These are phyloP conservation scores for Castanea mollissima DNA, from an alignment of 306 rosid species.

Conservation along the genomic window DNA sequence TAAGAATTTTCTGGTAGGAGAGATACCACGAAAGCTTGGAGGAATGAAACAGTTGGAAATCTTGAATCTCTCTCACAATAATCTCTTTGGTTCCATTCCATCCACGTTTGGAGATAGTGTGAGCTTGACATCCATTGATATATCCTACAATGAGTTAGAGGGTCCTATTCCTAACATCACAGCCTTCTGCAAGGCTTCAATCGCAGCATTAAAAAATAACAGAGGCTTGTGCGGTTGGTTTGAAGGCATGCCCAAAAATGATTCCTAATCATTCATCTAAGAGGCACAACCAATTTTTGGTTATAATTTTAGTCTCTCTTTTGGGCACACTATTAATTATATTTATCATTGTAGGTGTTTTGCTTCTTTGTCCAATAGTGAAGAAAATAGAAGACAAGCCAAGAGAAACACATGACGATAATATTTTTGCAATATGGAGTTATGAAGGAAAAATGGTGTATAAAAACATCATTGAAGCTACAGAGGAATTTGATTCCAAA, in stretches of 20 bases:
- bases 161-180: neutral
- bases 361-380: neutral
- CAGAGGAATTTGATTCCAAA: neutral
- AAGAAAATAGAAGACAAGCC: neutral
- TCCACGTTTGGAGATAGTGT: neutral
- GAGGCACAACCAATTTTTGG: neutral
- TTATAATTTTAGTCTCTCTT: neutral
- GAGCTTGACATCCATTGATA: neutral
- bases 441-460: constrained; percentile 15
- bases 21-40: constrained; percentile 37
- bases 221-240: neutral
- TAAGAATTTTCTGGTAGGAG: constrained; percentile 23
- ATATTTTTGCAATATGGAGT: neutral
- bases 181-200: neutral
- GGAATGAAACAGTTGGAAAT: constrained; percentile 13
- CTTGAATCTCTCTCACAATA: constrained; percentile 49
- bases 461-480: constrained; percentile 18
- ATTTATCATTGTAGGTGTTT: neutral
- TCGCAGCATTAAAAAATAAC: neutral
- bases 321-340: neutral
- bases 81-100: constrained; percentile 11
- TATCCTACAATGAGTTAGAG: constrained; percentile 14
- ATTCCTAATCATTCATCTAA: neutral
- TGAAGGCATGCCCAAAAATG: neutral
- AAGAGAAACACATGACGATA: neutral